Percentiles rank a stretch among this genome's conserved stretches.
Evolutionary conservation across 768 basidiomycete genomes (phyloP).

Genomic region (Psilocybe tampanensis): DNA sequence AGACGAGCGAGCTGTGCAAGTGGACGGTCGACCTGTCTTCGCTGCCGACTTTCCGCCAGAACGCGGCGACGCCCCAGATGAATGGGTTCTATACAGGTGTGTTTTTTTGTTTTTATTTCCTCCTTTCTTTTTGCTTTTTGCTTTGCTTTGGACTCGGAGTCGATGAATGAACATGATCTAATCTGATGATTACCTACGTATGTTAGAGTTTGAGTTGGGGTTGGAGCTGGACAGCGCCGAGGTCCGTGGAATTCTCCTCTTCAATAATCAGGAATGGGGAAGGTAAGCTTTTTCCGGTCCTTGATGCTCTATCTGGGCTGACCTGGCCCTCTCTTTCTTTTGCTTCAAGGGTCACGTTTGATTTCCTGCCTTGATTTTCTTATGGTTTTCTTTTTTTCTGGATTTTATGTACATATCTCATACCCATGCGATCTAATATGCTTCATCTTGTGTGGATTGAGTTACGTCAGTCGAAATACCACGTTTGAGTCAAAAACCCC

Average conservation of each 20-base stretch:
- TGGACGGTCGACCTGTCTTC: slow-evolving; percentile 86
- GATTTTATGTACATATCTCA: slow-evolving; percentile 1
- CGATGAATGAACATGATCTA: no score
- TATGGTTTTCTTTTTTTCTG: not conserved
- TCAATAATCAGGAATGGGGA: slow-evolving; percentile 81
- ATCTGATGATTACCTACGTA: not conserved
- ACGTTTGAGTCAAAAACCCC: no score
- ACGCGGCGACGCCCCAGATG: slow-evolving; percentile 55
- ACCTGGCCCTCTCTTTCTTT: slow-evolving; percentile 13
- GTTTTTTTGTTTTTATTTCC: slow-evolving; percentile 15
- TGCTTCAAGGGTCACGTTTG: slow-evolving; percentile 45
- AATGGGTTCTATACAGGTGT: slow-evolving; percentile 81
- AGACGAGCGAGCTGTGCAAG: slow-evolving; percentile 74
- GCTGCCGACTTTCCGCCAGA: slow-evolving; percentile 77
- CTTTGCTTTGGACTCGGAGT: no score
- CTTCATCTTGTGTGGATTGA: not conserved
- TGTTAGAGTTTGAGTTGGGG: slow-evolving; percentile 75
- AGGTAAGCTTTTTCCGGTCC: slow-evolving; percentile 46
- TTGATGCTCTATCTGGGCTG: slow-evolving; percentile 9
- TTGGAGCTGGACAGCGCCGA: slow-evolving; percentile 86
- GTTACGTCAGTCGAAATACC: no score
- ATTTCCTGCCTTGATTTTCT: slow-evolving; percentile 40
- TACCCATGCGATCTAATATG: not conserved
- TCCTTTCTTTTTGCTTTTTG: no score
- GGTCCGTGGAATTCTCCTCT: slow-evolving; percentile 78